Base-by-base conservation (phyloP, 192 early-diverging fungal species). In the Coemansia sp. region DNA sequence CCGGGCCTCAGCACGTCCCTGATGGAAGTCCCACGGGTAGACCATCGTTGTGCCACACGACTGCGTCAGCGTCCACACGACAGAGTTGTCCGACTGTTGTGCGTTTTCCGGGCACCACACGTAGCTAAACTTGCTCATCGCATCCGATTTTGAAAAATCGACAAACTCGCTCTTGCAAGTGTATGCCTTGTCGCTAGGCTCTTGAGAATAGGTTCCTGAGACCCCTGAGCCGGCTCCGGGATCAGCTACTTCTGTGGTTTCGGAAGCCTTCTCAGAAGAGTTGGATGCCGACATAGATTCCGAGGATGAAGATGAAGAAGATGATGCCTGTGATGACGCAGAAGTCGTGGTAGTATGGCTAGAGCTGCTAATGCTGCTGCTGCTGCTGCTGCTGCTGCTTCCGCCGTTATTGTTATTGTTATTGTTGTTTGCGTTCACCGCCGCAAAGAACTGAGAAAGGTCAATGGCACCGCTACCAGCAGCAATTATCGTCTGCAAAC, bases 21-120 rank as follows among this genome's bases (percentile, higher is more conserved):
- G 60, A 38, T 59, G 49, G 31, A 80, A 64, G 44, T 65, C 62
- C 60, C 67, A 60, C 3, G 70, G 70, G 19, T 80, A 80, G 14
- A 80, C 60, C 64, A 80, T 70, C 11, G 70, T 80, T 21, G 64
- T 80, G 19, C 77, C 77, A 30, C 77, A 80, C 24, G 64, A 50
- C 22, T 45, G 51, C 11, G 77, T 74, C 18, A 80, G 61, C 21
- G 51, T 42, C 71, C 68, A 73, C 1, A 64, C 60, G 3, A 80
- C 65, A 29, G 70, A 63, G 35, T 71, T 54, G 18, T 55, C 45
- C 6, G 69, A 68, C 48, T 71, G 60, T 16, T 73, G 65, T 27
- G 77, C 63, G 47, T 80, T 80, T 40, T 80, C 50, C 2, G 77
- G 77, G 29, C 77, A 80, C 77, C 77, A 80, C 11, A 66, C 67